These are phyloP conservation scores for Trebouxia gelatinosa DNA, from an alignment of 163 green algal genomes.

Conservation along the genomic window DNA sequence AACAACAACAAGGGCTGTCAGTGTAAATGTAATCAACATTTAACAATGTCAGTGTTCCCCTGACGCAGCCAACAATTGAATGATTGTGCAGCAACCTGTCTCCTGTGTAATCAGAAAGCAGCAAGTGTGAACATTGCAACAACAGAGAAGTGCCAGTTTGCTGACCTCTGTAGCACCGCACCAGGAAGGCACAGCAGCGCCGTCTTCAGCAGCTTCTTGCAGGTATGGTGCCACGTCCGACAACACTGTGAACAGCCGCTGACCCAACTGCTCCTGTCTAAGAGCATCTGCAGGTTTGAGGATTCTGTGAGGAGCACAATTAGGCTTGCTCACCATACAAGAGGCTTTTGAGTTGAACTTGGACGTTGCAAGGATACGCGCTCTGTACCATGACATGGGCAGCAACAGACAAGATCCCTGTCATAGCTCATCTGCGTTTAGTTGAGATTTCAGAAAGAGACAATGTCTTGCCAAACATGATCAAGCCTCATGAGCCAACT, in stretches of 20 bases:
- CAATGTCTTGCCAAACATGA: slow-evolving; percentile 77
- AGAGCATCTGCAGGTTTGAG: not conserved
- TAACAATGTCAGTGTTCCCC: not conserved
- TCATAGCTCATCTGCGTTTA: not conserved
- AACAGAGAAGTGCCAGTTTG: not conserved
- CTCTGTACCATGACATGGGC: too few relatives aligned
- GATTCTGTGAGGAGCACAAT: not conserved
- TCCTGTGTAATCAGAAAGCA: not conserved
- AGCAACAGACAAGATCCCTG: too few relatives aligned
- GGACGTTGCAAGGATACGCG: too few relatives aligned
- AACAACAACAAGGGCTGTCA: not conserved
- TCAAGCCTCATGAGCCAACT: too few relatives aligned
- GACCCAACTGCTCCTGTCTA: slow-evolving; percentile 37
- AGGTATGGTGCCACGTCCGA: slow-evolving; percentile 27
- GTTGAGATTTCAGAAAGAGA: not conserved
- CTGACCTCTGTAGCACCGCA: slow-evolving; percentile 62
- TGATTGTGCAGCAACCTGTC: not conserved
- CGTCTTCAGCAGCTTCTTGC: not conserved
- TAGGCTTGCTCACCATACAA: not conserved
- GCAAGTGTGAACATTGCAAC: not conserved
- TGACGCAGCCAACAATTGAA: not conserved
- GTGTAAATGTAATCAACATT: not conserved
- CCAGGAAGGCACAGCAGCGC: slow-evolving; percentile 52
- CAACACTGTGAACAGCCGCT: slow-evolving; percentile 65
- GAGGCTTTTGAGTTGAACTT: too few relatives aligned